These are phyloP conservation scores for Ichthyophonus hoferi DNA, from an alignment of 208 protist species.

Conservation along the genomic window DNA sequence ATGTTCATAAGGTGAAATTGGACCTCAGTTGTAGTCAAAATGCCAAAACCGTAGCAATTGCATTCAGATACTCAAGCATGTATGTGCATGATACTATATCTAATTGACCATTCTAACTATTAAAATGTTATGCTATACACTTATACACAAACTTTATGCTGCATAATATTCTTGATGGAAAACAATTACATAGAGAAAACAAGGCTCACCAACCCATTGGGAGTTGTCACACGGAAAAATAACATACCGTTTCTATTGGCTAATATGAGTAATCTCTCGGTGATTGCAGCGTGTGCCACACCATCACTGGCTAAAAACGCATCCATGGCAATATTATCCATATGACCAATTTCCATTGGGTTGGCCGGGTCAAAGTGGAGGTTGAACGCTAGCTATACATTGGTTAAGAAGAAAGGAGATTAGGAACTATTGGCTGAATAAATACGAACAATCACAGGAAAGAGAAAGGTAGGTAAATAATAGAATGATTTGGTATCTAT, in stretches of 20 bases:
- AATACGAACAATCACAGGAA: no score
- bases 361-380: neutral
- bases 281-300: neutral
- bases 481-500: no score
- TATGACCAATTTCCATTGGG: neutral
- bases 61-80: neutral
- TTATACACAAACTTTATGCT: neutral
- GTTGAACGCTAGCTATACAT: neutral
- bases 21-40: no score
- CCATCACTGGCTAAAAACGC: neutral
- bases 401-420: neutral
- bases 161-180: neutral
- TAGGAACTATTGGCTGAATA: no score
- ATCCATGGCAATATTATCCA: neutral
- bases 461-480: no score
- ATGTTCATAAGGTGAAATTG: no score
- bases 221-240: no score
- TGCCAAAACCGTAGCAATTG: no score
- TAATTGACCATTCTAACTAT: no score
- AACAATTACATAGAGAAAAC: no score
- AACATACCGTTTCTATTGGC: slow-evolving; percentile 28
- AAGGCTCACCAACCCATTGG: no score
- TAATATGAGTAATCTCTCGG: slow-evolving; percentile 9
- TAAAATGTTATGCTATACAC: no score
- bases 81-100: neutral